These are phyloP conservation scores for Schizosaccharomyces osmophilus DNA, from an alignment of 805 yeast genomes.

Conservation along the genomic window DNA sequence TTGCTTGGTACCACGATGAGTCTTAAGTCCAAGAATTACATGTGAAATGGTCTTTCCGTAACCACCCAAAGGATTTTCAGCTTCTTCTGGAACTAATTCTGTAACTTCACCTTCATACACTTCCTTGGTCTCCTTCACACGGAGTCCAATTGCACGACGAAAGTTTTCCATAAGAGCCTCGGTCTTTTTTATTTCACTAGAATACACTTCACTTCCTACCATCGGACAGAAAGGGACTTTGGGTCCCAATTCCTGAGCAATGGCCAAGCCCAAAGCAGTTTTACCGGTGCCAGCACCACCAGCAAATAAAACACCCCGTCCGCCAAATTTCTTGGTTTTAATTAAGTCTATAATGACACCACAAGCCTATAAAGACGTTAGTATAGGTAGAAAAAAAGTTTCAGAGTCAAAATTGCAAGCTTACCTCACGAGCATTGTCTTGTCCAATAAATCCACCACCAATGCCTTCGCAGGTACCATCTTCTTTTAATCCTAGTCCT, in stretches of 20 bases:
- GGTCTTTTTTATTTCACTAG: conserved; percentile 93
- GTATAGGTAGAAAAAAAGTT: not conserved
- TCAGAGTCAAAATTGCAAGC: not conserved
- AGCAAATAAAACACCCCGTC: conserved; percentile 82
- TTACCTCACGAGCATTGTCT: conserved; percentile 26
- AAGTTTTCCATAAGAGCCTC: conserved; percentile 91
- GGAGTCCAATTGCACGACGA: conserved; percentile 74
- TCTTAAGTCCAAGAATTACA: conserved; percentile 78
- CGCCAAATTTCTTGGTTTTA: conserved; percentile 77
- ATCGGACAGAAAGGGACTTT: conserved; percentile 95
- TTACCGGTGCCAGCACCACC: conserved; percentile 98
- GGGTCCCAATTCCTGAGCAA: conserved; percentile 87
- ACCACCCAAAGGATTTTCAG: conserved; percentile 90
- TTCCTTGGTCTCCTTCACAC: conserved; percentile 91
- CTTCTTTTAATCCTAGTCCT: conserved; percentile 82
- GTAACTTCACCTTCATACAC: conserved; percentile 97
- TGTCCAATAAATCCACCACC: conserved; percentile 84
- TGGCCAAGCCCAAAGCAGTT: conserved; percentile 87
- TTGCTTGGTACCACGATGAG: conserved; percentile 77
- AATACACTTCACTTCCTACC: conserved; percentile 79
- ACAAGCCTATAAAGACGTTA: conserved; percentile 28
- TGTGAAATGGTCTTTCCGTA: conserved; percentile 91
- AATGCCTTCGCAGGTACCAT: conserved; percentile 54
- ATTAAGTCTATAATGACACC: conserved; percentile 86
- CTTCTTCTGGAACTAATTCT: conserved; percentile 83